Evolutionary conservation across 768 basidiomycete species (phyloP).

Genomic region (Agrocybe praecox): DNA sequence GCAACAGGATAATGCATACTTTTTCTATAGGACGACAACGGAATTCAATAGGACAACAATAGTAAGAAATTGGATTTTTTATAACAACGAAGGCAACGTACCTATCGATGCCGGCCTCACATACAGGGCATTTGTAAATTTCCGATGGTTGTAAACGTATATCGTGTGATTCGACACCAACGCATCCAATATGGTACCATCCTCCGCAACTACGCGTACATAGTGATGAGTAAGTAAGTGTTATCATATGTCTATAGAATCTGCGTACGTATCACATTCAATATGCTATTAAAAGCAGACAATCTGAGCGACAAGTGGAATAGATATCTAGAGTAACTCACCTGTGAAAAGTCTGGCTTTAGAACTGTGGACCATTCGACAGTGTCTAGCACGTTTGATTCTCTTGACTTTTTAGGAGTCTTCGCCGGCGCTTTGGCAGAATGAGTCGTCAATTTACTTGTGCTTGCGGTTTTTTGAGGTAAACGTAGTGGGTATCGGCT

Average conservation of each 20-base stretch:
- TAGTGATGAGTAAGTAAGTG: background rate
- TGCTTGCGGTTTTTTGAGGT: constrained; percentile 7
- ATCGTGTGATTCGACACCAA: constrained; percentile 40
- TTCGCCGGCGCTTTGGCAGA: background rate
- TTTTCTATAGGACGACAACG: background rate
- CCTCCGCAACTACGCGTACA: constrained; percentile 32
- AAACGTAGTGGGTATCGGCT: constrained; percentile 5
- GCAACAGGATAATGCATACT: background rate
- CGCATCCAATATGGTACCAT: constrained; percentile 60
- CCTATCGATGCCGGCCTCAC: constrained; percentile 26
- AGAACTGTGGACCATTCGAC: constrained; percentile 28
- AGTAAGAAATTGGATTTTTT: background rate
- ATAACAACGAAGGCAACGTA: constrained; percentile 19
- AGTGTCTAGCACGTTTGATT: background rate
- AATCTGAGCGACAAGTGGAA: background rate
- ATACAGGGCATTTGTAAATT: constrained; percentile 46
- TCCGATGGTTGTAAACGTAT: constrained; percentile 30
- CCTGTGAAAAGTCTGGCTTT: constrained; percentile 31
- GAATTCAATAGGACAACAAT: background rate
- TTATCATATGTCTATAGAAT: background rate
- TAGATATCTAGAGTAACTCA: constrained; percentile 13
- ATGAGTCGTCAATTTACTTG: constrained; percentile 2
- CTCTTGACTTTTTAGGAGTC: constrained; percentile 16
- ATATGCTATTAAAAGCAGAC: constrained; percentile 23
- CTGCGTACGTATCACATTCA: constrained; percentile 25